These are phyloP conservation scores for Mrakia blollopis DNA, from an alignment of 768 basidiomycete species.

Conservation along the genomic window DNA sequence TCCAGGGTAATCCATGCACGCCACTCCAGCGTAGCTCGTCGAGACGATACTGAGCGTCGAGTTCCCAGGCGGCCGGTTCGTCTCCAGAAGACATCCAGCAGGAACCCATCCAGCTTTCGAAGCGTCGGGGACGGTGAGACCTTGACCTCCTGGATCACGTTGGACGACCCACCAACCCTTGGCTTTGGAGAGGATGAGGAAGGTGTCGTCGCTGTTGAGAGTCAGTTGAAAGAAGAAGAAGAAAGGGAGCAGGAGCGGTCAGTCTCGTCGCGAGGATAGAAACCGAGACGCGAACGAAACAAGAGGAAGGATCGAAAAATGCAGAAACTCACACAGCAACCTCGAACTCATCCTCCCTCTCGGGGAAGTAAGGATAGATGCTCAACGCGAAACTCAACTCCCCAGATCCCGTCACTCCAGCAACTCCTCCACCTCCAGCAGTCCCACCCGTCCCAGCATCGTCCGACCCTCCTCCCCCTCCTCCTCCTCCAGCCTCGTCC, in stretches of 20 bases:
- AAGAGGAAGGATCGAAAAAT: not conserved
- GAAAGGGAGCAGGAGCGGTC: not conserved
- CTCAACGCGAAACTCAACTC: conserved; percentile 11
- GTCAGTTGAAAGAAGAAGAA: not conserved
- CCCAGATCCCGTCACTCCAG: not conserved
- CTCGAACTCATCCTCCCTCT: conserved; percentile 97
- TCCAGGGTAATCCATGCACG: conserved; percentile 92
- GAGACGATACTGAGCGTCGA: conserved; percentile 60
- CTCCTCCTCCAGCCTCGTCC: not conserved
- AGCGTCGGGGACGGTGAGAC: conserved; percentile 53
- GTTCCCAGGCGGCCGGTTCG: conserved; percentile 70
- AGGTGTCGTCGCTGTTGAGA: conserved; percentile 89
- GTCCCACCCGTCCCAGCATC: not conserved
- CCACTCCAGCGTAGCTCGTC: conserved; percentile 94
- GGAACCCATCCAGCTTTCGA: conserved; percentile 94
- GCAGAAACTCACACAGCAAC: conserved; percentile 73
- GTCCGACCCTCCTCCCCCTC: not conserved
- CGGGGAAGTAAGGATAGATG: conserved; percentile 98
- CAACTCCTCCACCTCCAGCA: not conserved
- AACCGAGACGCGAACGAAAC: not conserved
- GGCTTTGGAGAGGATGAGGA: conserved; percentile 86
- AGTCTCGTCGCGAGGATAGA: not conserved
- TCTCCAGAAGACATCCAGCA: conserved; percentile 91
- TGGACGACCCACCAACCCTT: conserved; percentile 99
- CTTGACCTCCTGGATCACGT: conserved; percentile 79